A percentile compares a stretch with the other conserved stretches of the same genome.
Conservation (phyloP, 768 basidiomycete species). For the Tephrocybe rancida region DNA sequence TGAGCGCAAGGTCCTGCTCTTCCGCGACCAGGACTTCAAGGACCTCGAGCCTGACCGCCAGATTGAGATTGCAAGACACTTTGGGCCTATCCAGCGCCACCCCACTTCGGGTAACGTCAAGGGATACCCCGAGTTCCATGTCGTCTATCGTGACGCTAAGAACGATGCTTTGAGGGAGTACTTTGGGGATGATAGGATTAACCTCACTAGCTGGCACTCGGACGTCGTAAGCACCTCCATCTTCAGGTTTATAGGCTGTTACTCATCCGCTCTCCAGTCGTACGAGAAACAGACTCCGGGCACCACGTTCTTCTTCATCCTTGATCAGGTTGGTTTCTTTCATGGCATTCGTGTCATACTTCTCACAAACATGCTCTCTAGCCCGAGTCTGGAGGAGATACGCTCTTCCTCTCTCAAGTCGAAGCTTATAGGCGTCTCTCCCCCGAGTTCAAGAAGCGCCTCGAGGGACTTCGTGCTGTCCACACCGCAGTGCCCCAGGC, state of each 20-base stretch:
- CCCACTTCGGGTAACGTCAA: slow-evolving; percentile 54
- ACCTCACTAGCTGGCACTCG: slow-evolving; percentile 53
- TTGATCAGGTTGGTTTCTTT: slow-evolving; percentile 33
- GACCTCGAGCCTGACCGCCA: slow-evolving; percentile 54
- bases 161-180: slow-evolving; percentile 47
- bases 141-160: slow-evolving; percentile 55
- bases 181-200: slow-evolving; percentile 41
- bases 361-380: slow-evolving; percentile 1
- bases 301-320: slow-evolving; percentile 59
- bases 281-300: slow-evolving; percentile 59
- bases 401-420: slow-evolving; percentile 57
- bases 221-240: slow-evolving; percentile 44
- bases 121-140: slow-evolving; percentile 61
- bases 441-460: slow-evolving; percentile 54
- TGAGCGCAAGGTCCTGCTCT: slow-evolving; percentile 54
- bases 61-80: slow-evolving; percentile 53
- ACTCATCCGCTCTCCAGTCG: slow-evolving; percentile 29
- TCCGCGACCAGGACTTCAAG: slow-evolving; percentile 66
- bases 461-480: slow-evolving; percentile 58
- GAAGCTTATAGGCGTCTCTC: slow-evolving; percentile 64
- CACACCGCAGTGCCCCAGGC: slow-evolving; percentile 58
- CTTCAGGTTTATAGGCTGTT: not conserved
- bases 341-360: not conserved
- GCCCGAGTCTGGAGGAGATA: slow-evolving; percentile 51
- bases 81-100: slow-evolving; percentile 48